A percentile compares a stretch with the other conserved stretches of the same genome.
Evolutionary conservation across 1,284 basidiomycete species (phyloP).

Genomic region (Grifola frondosa): DNA sequence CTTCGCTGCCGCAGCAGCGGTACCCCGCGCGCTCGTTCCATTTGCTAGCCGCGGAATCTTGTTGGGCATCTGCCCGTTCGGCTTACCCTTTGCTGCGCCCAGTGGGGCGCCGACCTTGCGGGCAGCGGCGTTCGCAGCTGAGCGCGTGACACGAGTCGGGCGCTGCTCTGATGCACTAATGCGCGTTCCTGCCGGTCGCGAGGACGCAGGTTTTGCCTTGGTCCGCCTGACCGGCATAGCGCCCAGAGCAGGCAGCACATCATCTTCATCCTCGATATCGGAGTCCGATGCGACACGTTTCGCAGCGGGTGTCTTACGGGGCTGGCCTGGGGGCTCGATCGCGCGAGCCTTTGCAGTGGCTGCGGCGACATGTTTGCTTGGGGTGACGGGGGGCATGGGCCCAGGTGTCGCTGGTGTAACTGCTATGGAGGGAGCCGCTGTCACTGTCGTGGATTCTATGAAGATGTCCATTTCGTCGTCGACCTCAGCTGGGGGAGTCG

Average conservation of each 20-base stretch:
- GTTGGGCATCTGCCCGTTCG: slow-evolving; percentile 55
- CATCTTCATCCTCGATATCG: slow-evolving; percentile 58
- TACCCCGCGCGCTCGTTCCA: slow-evolving; percentile 43
- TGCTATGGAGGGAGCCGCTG: slow-evolving; percentile 31
- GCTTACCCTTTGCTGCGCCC: slow-evolving; percentile 26
- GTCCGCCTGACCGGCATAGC: slow-evolving; percentile 41
- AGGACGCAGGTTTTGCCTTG: slow-evolving; percentile 43
- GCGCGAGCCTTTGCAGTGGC: slow-evolving; percentile 66
- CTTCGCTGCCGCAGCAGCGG: slow-evolving; percentile 39
- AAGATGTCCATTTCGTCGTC: slow-evolving; percentile 54
- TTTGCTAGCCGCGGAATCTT: slow-evolving; percentile 74
- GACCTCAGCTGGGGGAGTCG: slow-evolving; percentile 73
- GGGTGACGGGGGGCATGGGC: slow-evolving; percentile 70
- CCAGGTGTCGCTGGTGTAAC: slow-evolving; percentile 32
- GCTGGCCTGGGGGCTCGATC: slow-evolving; percentile 77
- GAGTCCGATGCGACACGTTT: slow-evolving; percentile 67
- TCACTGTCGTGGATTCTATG: slow-evolving; percentile 37
- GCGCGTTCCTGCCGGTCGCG: slow-evolving; percentile 40
- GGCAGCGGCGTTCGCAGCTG: slow-evolving; percentile 54
- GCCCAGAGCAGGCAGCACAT: slow-evolving; percentile 62
- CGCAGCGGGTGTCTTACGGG: slow-evolving; percentile 78
- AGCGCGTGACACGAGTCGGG: slow-evolving; percentile 69
- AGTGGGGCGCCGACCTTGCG: slow-evolving; percentile 45
- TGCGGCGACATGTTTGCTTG: slow-evolving; percentile 67
- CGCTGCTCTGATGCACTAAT: slow-evolving; percentile 65